Evolutionary conservation across 2,329 filamentous ascomycete genomes (phyloP), one percentile per base, ranked within the genome.

Genomic region (Colletotrichum australisinense): DNA sequence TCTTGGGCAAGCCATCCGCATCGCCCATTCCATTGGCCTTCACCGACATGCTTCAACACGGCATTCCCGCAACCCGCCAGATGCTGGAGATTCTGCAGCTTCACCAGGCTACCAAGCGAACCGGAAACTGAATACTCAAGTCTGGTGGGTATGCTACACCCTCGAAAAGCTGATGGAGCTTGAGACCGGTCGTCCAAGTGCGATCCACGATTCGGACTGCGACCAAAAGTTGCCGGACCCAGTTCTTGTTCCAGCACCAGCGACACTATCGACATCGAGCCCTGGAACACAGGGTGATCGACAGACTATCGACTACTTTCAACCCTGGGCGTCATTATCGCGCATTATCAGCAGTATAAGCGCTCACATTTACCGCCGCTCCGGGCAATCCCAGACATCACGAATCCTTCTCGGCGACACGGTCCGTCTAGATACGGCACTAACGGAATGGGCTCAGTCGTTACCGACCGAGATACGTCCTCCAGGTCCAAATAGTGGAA

Each of bases 81-180:
- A 42, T 12, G 22, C 46, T 28, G 57, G n/a, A 35, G 65, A 32
- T 5, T 72, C 57, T 22, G 46, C n/a, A 26, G 55, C 63, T 4
- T 70, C 63, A 4, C 63, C 63, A 1, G 68, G 68, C 9, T 70
- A 64, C 53, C 58, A 60, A 12, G 58, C 62, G 19, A 83, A 86
- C 2, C 79, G 83, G 35, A 86, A 88, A 75, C 85, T 86, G 3
- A 83, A 87, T 1, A 79, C 84, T 14, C 79, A 87, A 1, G 86
- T 88, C 60, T 89, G 88, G 74, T 89, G 87, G 87, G 84, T 86
- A 0, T 88, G 87, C 71, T 88, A 88, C 67, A 86, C 88, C 16
- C 80, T 89, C 0, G 87, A 89, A 56, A 78, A 76, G 69, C 72
- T 79, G 3, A 76, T 78, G 72, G 72, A 78, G 67, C 72, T 79